A percentile compares a stretch with the other conserved stretches of the same genome.
These are phyloP conservation scores for Protomyces lactucae-debilis DNA, from an alignment of 1,139 yeast species.

Conservation along the genomic window DNA sequence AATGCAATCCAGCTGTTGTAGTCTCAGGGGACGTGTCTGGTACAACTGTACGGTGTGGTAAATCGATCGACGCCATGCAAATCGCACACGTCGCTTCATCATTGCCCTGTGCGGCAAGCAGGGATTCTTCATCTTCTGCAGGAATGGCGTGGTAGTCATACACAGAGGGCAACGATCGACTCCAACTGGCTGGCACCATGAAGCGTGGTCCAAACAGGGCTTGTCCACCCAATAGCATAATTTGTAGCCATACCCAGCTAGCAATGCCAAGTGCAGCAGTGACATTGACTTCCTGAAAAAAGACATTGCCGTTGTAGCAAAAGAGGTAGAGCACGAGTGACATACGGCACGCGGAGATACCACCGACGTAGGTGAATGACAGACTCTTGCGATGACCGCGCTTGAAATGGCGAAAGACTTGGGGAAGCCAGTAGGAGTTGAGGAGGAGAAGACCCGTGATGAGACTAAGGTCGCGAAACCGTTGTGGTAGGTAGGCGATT, in stretches of 20 bases:
- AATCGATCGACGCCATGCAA: slow-evolving; percentile 71
- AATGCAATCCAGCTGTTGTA: slow-evolving; percentile 34
- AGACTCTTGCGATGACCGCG: slow-evolving; percentile 67
- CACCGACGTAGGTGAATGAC: slow-evolving; percentile 64
- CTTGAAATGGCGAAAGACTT: slow-evolving; percentile 69
- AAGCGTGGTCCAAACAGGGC: slow-evolving; percentile 70
- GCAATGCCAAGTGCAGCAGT: slow-evolving; percentile 47
- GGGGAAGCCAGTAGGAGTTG: slow-evolving; percentile 88
- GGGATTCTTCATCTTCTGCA: not conserved
- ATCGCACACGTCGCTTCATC: slow-evolving; percentile 69
- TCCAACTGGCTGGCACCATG: slow-evolving; percentile 56
- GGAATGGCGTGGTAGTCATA: slow-evolving; percentile 75
- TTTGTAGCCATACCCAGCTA: slow-evolving; percentile 56
- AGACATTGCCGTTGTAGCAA: slow-evolving; percentile 43
- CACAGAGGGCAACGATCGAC: slow-evolving; percentile 65
- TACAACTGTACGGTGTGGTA: slow-evolving; percentile 45
- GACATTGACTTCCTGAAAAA: slow-evolving; percentile 56
- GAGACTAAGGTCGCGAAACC: slow-evolving; percentile 55
- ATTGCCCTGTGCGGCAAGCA: slow-evolving; percentile 26
- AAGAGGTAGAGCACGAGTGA: slow-evolving; percentile 63
- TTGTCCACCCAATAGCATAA: slow-evolving; percentile 56
- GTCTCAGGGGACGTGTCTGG: slow-evolving; percentile 34
- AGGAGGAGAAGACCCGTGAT: slow-evolving; percentile 49
- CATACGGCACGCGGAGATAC: slow-evolving; percentile 59
- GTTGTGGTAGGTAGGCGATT: slow-evolving; percentile 60